Base-by-base conservation (phyloP, 2,329 filamentous ascomycete species). In the Curvularia lunata region DNA sequence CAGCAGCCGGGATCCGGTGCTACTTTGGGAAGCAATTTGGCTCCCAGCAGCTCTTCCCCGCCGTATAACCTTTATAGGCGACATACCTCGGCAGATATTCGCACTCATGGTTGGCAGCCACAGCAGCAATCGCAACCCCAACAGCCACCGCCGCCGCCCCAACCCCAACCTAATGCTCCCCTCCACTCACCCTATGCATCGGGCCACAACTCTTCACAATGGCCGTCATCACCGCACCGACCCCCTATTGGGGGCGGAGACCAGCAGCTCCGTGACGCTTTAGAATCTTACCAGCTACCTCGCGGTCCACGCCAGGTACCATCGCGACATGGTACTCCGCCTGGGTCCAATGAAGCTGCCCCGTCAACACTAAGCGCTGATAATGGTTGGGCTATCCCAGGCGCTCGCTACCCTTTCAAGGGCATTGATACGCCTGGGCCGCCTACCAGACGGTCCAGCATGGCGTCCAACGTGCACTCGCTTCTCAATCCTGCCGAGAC, bases 31-130 rank as follows among this genome's bases (percentile, higher is more conserved):
- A 71, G 61, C 52, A 71, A 64, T 56, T 78, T 81, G 54, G 64
- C 61, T 56, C 64, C 61, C 46, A 70, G 61, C 52, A 82, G 82
- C 54, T 66, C 71, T 19, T 85, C 85, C 37, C 83, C 85, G 23
- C 83, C 85, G 1, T 85, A 86, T 55, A 92, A 87, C 68, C 82
- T 97, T 46, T 86, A 88, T 43, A 88, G 94, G 62, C 87, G 94
- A 60, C 95, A 99, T 78, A 99, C 95, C 1, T 94, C 93, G 38
- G 95, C 95, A 57, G 95, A 99, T 74, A 98, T 99, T 67, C 89
- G 95, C 52, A 89, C 80, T 5, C 79, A 81, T 61, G 80, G 80
- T 58, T 93, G 81, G 68, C 90, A 92, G 73, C 91, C 82, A 7
- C 82, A 75, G 62, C 80, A 70, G 45, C 74, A 78, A n/a, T 10